Conservation (phyloP, 306 rosid species). For the Rubus parviflorus region DNA sequence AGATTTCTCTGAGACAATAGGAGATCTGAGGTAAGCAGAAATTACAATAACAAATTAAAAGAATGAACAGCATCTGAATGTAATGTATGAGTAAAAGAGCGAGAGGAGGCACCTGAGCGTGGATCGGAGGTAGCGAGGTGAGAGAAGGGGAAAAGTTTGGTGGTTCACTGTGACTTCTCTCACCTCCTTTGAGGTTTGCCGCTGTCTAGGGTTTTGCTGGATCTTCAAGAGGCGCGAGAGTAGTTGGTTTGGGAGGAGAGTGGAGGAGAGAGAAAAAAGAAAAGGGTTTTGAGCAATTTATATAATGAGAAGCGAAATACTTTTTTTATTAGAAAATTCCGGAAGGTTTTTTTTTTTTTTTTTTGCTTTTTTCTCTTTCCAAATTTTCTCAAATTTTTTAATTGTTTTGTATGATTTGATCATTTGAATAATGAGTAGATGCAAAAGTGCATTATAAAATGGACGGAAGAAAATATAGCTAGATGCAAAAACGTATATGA, state of each 20-base stretch:
- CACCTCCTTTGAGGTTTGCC: constrained; percentile 35
- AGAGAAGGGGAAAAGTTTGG: constrained; percentile 21
- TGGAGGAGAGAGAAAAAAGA: neutral
- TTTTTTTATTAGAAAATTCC: neutral
- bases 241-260: neutral
- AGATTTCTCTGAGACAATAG: neutral
- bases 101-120: constrained; percentile 34
- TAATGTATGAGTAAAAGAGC: neutral
- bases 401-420: too few relatives aligned
- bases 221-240: constrained; percentile 47
- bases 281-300: constrained; percentile 15
- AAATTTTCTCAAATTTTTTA: too few relatives aligned
- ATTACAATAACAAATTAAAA: neutral
- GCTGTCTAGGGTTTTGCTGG: constrained; percentile 47
- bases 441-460: too few relatives aligned
- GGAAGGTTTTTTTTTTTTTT: neutral
- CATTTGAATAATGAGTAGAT: too few relatives aligned
- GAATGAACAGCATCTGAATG: neutral
- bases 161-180: constrained; percentile 33
- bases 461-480: too few relatives aligned
- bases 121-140: constrained; percentile 34
- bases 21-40: constrained; percentile 8
- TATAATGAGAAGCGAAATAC: neutral
- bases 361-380: neutral
- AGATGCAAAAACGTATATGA: too few relatives aligned